Base-by-base conservation (phyloP, 1,139 yeast species). In the Scheffersomyces segobiensis region DNA sequence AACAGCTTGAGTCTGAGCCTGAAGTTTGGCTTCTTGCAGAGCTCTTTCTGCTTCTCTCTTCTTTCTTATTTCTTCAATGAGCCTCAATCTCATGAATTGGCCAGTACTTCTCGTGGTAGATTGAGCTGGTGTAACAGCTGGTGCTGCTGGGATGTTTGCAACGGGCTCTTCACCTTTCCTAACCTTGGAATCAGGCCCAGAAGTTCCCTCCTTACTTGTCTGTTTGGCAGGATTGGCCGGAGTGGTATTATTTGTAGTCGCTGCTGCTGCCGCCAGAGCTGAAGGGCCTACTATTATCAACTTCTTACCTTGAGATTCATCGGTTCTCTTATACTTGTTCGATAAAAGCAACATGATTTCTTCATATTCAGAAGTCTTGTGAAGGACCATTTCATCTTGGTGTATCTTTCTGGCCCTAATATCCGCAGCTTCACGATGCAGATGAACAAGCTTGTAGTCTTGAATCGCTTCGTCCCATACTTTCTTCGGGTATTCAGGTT, bases 321-420 rank as follows among this genome's bases (percentile, higher is more conserved):
- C 83, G 14, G 74, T 65, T 55, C 73, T 71, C 60, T 73, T 78
- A 64, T 76, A 75, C 60, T 78, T 80, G 64, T 75, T 77, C 2
- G 83, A 78, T 55, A 80, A 71, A 54, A 80, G 72, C 58, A 80
- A 74, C 98, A 95, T 93, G 69, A 93, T 80, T 70, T 91, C 97
- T 73, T 95, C 98, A 73, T 91, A 93, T 63, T 93, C 96, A 2
- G 93, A 87, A 48, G 91, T 88, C 66, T 90, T 90, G 68, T 91
- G 97, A 63, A 80, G 66, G 5, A 78, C 73, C 66, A 79, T 67
- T 65, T 78, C 82, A 58, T 80, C 84, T 62, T 77, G 82, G 61
- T 79, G 83, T 55, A 80, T 70, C 65, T 78, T 80, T 26, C 83
- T 77, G 1, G 78, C 73, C 42, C 80, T 77, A 57, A 74, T 80